Evolutionary conservation across 2,329 filamentous ascomycete genomes (phyloP).

Genomic region (Fusarium sp.): DNA sequence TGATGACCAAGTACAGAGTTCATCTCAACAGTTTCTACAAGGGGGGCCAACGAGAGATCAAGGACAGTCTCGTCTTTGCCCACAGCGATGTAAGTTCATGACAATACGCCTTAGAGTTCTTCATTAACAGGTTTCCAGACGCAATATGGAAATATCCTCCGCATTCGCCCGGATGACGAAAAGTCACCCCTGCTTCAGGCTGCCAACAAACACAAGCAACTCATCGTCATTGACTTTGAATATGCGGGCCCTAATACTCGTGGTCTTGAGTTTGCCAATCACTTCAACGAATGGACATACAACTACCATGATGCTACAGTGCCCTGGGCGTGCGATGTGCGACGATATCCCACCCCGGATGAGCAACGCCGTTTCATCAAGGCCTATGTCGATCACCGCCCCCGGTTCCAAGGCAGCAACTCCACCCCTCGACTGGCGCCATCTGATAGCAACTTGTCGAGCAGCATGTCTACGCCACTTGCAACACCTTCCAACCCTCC

Average conservation of each 20-base stretch:
- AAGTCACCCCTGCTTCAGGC: conserved; percentile 89
- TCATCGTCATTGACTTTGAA: conserved; percentile 98
- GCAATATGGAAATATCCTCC: conserved; percentile 97
- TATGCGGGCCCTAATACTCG: conserved; percentile 90
- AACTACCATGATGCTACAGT: conserved; percentile 83
- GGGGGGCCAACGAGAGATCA: conserved; percentile 66
- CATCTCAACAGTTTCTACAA: conserved; percentile 79
- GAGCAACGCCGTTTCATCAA: conserved; percentile 87
- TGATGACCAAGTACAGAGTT: conserved; percentile 78
- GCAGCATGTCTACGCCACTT: conserved; percentile 44
- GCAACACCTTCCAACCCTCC: conserved; percentile 44
- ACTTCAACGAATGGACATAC: conserved; percentile 98
- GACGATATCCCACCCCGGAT: conserved; percentile 76
- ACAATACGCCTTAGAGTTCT: neutral
- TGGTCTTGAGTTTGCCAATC: conserved; percentile 94
- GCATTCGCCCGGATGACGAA: conserved; percentile 70
- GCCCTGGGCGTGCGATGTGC: conserved; percentile 73
- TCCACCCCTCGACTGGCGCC: conserved; percentile 60
- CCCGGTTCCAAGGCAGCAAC: conserved; percentile 62
- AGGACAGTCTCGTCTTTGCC: conserved; percentile 85
- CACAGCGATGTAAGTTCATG: conserved; percentile 84
- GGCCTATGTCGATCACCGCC: conserved; percentile 84
- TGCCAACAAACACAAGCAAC: conserved; percentile 92
- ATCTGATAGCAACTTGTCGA: conserved; percentile 50
- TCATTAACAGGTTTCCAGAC: conserved; percentile 63